Conservation (phyloP, 1,284 basidiomycete genomes). For the Rhodotorula sp. region DNA sequence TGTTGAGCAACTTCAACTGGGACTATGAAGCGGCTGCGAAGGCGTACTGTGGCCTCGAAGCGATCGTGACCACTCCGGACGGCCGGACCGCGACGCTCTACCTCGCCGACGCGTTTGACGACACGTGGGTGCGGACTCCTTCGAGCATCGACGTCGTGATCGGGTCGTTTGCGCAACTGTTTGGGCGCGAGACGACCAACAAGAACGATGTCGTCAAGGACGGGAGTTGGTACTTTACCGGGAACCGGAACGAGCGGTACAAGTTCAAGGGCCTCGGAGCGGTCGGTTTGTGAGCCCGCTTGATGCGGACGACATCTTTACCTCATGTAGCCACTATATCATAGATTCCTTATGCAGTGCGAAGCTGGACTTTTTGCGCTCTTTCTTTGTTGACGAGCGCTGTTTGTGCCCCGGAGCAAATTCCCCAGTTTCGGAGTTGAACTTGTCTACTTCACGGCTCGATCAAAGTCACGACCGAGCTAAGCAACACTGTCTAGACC, state of each 20-base stretch:
- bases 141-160: slow-evolving; percentile 31
- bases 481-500: too few species aligned
- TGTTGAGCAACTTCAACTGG: slow-evolving; percentile 33
- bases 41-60: slow-evolving; percentile 36
- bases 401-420: too few species aligned
- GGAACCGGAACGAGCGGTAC: slow-evolving; percentile 12
- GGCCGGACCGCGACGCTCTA: slow-evolving; percentile 19
- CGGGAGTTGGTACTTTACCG: slow-evolving; percentile 31
- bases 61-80: slow-evolving; percentile 20
- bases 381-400: too few species aligned
- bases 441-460: too few species aligned
- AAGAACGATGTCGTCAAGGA: slow-evolving; percentile 33
- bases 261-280: slow-evolving; percentile 13
- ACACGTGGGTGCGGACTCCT: slow-evolving; percentile 34
- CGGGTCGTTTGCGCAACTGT: slow-evolving; percentile 22
- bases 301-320: too few species aligned
- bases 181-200: slow-evolving; percentile 24
- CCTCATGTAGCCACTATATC: too few species aligned
- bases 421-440: too few species aligned
- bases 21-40: slow-evolving; percentile 6
- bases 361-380: too few species aligned
- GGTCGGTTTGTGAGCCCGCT: not conserved
- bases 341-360: too few species aligned
- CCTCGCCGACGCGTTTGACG: slow-evolving; percentile 37
- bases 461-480: too few species aligned